Conservation (phyloP, 768 basidiomycete genomes). For the Lyophyllum atratum region DNA sequence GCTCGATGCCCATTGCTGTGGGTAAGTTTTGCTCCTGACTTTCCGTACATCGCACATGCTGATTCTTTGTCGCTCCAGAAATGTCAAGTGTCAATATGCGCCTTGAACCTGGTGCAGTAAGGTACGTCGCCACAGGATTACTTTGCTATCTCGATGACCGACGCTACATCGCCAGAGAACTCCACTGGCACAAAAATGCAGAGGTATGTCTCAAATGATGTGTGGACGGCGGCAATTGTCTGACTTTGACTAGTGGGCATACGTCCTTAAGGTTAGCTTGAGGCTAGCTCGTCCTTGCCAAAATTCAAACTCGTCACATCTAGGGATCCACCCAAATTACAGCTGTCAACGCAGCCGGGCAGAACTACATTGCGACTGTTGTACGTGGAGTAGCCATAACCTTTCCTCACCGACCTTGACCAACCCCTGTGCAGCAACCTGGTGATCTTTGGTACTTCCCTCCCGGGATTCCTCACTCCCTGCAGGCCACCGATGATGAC, state of each 20-base stretch:
- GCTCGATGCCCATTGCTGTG: conserved; percentile 52
- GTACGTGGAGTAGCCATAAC: conserved; percentile 29
- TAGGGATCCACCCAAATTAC: conserved; percentile 52
- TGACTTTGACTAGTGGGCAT: conserved; percentile 44
- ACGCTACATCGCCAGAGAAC: conserved; percentile 35
- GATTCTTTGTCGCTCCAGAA: conserved; percentile 16
- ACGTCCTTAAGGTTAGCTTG: conserved; percentile 42
- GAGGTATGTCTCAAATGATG: conserved; percentile 31
- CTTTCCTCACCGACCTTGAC: not conserved
- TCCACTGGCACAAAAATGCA: conserved; percentile 55
- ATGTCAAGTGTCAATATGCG: conserved; percentile 57
- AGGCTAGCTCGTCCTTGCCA: not conserved
- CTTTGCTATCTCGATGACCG: not conserved
- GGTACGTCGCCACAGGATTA: conserved; percentile 27
- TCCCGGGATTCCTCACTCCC: conserved; percentile 54
- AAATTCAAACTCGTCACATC: not conserved
- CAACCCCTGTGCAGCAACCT: conserved; percentile 28
- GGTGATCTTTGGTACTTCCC: conserved; percentile 63
- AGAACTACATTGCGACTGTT: conserved; percentile 51
- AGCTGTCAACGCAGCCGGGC: conserved; percentile 47
- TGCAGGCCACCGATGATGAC: conserved; percentile 50
- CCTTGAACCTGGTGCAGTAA: conserved; percentile 48
- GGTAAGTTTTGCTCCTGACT: conserved; percentile 28
- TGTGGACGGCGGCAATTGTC: conserved; percentile 1
- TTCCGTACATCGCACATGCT: not conserved